Base-by-base conservation (phyloP, 768 basidiomycete species). In the Gymnopilus dilepis region DNA sequence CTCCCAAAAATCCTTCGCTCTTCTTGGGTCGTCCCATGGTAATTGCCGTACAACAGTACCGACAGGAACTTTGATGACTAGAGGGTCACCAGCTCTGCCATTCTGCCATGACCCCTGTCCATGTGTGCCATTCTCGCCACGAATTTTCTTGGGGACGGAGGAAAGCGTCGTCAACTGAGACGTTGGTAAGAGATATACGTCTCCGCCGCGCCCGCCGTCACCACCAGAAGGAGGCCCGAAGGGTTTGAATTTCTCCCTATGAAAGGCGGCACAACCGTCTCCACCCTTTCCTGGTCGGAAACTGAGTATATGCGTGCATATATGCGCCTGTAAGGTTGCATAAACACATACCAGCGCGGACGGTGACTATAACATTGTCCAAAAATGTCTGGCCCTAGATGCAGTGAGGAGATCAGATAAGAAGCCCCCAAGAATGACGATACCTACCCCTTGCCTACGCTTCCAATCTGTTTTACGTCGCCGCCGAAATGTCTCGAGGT, bases 161-260 rank as follows among this genome's bases (percentile, higher is more conserved):
- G 90, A 83, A 21, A 99, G 87, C 0, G 91, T 91, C 0, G 92
- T 92, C 19, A 98, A 77, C 34, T 86, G 81, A 0, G 90, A 82
- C 0, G 91, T 89, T 0, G 97, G 92, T 33, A 87, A 76, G 66
- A 99, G 83, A 71, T 94, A 94, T 31, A 99, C 87, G 68, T 91
- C 88, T 4, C 93, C 95, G 26, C 96, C 97, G 47, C 84, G 83
- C 2, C 95, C 97, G 15, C 97, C 97, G 61, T 92, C 91, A 0
- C 96, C 97, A 0, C 97, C 97, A 9, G 95, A 96, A 0, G 97
- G 95, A 0, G 95, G 94, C 0, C 94, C 94, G 62, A 86, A 84
- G 1, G 90, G 85, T 59, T 86, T 86, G 74, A 84, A 94, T 70
- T 94, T 93, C 76, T 97, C 94, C 59, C 94, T 87, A 69, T 95